Conservation (phyloP, 2,329 filamentous ascomycete genomes). For the Coniochaeta sp. region DNA sequence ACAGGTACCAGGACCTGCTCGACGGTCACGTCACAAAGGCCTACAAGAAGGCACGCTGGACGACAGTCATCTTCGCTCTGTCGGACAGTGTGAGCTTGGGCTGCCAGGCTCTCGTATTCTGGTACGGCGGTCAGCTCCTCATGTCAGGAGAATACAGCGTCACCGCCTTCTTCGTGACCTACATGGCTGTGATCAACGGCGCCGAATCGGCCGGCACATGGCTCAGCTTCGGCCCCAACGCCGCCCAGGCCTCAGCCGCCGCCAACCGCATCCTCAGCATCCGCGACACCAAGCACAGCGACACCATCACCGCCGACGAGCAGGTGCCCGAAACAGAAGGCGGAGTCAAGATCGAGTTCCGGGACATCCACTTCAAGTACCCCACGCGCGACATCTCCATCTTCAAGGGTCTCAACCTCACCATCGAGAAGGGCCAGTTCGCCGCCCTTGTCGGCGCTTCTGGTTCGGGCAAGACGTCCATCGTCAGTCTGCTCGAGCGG, state of each 20-base stretch:
- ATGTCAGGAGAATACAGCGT: conserved; percentile 34
- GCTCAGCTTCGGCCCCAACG: conserved; percentile 60
- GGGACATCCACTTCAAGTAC: conserved; percentile 53
- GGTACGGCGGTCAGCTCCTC: conserved; percentile 58
- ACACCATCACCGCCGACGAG: conserved; percentile 21
- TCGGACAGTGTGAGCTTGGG: conserved; percentile 60
- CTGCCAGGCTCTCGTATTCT: conserved; percentile 58
- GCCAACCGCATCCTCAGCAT: conserved; percentile 53
- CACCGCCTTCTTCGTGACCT: conserved; percentile 47
- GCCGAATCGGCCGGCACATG: conserved; percentile 61
- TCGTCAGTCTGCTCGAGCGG: conserved; percentile 57
- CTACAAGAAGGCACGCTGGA: conserved; percentile 53
- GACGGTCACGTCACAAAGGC: conserved; percentile 50
- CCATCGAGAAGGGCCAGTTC: conserved; percentile 62
- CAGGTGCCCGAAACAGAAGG: conserved; percentile 37
- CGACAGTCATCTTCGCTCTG: conserved; percentile 60
- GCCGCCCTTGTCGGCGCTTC: conserved; percentile 64
- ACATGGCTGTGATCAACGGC: conserved; percentile 61
- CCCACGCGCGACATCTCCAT: conserved; percentile 50
- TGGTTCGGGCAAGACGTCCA: conserved; percentile 67
- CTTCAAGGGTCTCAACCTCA: conserved; percentile 55
- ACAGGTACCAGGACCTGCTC: conserved; percentile 55
- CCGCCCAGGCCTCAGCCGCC: conserved; percentile 50
- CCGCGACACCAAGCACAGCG: conserved; percentile 33
- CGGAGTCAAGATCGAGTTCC: conserved; percentile 50